Conservation (phyloP, 768 basidiomycete genomes). For the Ramaria sp. region DNA sequence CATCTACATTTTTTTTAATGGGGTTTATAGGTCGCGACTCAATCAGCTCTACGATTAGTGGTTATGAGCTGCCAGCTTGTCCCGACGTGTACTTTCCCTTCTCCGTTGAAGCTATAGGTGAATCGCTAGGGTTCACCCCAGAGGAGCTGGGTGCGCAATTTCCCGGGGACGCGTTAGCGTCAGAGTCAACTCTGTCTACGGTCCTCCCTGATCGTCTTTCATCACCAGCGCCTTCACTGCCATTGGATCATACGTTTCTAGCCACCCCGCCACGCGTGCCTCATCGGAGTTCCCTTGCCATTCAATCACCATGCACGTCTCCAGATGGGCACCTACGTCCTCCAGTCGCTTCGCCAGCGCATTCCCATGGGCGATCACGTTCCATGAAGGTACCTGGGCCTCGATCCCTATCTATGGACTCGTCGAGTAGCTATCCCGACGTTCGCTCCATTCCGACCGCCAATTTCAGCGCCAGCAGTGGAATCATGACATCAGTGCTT, state of each 20-base stretch:
- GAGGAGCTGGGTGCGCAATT: neutral
- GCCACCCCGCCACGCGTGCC: neutral
- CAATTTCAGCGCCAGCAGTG: neutral
- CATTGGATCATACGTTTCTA: neutral
- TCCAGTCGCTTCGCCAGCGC: neutral
- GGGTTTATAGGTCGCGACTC: slow-evolving; percentile 2
- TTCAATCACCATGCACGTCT: neutral
- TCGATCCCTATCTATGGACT: neutral
- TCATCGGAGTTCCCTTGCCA: slow-evolving; percentile 4
- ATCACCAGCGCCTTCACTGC: neutral
- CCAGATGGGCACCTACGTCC: slow-evolving; percentile 4
- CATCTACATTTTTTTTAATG: neutral
- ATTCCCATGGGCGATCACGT: neutral
- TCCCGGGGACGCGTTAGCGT: neutral
- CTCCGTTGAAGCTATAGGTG: neutral
- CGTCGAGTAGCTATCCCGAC: neutral
- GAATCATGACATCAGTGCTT: slow-evolving; percentile 3
- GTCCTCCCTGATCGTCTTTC: neutral
- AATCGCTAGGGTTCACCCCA: neutral
- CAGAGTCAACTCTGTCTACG: neutral
- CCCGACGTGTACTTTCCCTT: neutral
- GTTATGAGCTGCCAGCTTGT: neutral
- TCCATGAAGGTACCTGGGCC: neutral
- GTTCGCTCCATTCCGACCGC: slow-evolving; percentile 6
- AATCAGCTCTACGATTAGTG: neutral